Conservation (phyloP, 2,329 filamentous ascomycete genomes). For the Colletotrichum acutatum region DNA sequence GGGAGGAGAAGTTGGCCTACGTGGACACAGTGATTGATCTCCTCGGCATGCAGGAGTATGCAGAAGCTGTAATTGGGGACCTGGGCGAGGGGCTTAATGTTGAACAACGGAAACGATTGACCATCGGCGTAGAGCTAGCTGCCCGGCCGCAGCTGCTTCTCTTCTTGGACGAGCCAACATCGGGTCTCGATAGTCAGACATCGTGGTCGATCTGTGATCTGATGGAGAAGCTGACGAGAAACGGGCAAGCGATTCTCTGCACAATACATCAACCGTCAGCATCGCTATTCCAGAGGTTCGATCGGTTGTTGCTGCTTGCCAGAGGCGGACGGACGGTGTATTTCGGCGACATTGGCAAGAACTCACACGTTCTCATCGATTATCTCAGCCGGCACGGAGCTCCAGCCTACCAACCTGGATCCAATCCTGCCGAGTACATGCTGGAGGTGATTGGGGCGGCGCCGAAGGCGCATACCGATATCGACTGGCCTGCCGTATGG, state of each 20-base stretch:
- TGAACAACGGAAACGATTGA: conserved; percentile 66
- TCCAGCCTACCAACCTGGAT: conserved; percentile 55
- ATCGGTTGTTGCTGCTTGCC: conserved; percentile 27
- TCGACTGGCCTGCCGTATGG: conserved; percentile 60
- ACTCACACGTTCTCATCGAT: conserved; percentile 57
- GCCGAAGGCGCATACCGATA: conserved; percentile 56
- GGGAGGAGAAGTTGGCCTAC: conserved; percentile 40
- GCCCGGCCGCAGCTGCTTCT: conserved; percentile 78
- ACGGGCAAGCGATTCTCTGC: conserved; percentile 56
- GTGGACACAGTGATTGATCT: conserved; percentile 45
- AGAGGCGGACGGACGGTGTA: conserved; percentile 56
- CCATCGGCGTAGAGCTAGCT: conserved; percentile 82
- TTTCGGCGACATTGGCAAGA: conserved; percentile 63
- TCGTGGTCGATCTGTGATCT: conserved; percentile 80
- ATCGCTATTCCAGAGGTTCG: conserved; percentile 35
- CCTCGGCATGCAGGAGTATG: conserved; percentile 67
- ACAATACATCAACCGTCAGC: conserved; percentile 38
- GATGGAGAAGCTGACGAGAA: conserved; percentile 70
- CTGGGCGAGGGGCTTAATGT: conserved; percentile 65
- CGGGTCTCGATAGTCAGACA: conserved; percentile 79
- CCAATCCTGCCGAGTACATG: conserved; percentile 66
- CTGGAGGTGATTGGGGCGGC: conserved; percentile 42
- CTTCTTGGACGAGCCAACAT: conserved; percentile 83
- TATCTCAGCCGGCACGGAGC: conserved; percentile 65
- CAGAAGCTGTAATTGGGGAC: conserved; percentile 76